Evolutionary conservation across 345 rosid species (phyloP).

Genomic region (Citrus sp.): DNA sequence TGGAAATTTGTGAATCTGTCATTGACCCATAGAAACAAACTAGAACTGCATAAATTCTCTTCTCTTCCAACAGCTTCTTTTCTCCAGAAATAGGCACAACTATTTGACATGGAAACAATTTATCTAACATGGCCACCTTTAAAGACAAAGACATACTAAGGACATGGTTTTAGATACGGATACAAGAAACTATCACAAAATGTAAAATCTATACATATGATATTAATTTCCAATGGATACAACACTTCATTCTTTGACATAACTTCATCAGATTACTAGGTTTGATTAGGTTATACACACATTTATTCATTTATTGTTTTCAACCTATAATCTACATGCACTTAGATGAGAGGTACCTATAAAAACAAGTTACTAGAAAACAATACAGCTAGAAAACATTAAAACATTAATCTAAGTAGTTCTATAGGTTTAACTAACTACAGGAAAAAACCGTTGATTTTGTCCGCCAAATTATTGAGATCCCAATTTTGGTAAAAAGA

Average conservation of each 20-base stretch:
- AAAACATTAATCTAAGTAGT: not conserved
- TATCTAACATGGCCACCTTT: not conserved
- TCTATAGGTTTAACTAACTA: no score
- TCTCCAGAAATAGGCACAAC: not conserved
- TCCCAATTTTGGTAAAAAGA: not conserved
- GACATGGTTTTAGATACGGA: not conserved
- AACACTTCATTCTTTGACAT: not conserved
- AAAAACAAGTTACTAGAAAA: not conserved
- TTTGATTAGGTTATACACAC: not conserved
- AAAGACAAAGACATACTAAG: not conserved
- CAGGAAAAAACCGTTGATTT: no score
- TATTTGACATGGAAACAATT: not conserved
- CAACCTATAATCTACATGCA: not conserved
- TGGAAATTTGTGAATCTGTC: not conserved
- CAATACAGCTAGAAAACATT: not conserved
- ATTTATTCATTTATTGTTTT: not conserved
- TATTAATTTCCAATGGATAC: not conserved
- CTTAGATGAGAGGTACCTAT: not conserved
- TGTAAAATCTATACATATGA: not conserved
- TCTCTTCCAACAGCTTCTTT: not conserved
- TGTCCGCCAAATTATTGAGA: not conserved
- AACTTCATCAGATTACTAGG: not conserved
- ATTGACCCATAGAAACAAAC: not conserved
- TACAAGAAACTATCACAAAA: not conserved
- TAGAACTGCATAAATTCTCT: not conserved